phyloP scores from a whole-genome alignment of 129 eudicot species.

The Pseudognaphalium luteoalbum region DNA sequence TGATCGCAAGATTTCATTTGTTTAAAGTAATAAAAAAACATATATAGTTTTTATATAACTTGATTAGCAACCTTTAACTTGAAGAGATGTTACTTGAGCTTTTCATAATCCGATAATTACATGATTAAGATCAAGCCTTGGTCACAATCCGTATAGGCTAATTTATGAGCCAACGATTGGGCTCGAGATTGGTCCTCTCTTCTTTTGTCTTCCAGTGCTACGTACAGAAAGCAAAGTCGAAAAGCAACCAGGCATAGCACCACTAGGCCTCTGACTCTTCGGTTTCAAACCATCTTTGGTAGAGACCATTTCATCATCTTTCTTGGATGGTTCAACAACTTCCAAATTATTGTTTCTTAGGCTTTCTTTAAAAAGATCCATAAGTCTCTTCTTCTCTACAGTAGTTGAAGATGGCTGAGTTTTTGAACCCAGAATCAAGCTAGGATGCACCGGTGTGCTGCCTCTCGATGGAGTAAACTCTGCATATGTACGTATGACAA shows the following conservation, averaged over 20 bases:
- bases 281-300: slow-evolving; percentile 19
- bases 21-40: neutral
- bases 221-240: slow-evolving; percentile 38
- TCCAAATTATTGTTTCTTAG: slow-evolving; percentile 19
- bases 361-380: slow-evolving; percentile 60
- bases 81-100: slow-evolving; percentile 11
- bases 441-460: slow-evolving; percentile 60
- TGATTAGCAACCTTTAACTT: neutral
- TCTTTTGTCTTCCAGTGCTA: slow-evolving; percentile 49
- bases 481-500: neutral
- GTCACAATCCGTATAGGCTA: neutral
- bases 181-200: slow-evolving; percentile 9
- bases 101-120: slow-evolving; percentile 4
- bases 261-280: slow-evolving; percentile 16
- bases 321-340: slow-evolving; percentile 15
- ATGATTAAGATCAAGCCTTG: neutral
- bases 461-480: slow-evolving; percentile 68
- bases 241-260: slow-evolving; percentile 40
- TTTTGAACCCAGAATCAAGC: slow-evolving; percentile 23
- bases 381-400: slow-evolving; percentile 41
- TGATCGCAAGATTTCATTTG: neutral
- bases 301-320: slow-evolving; percentile 18
- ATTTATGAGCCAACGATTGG: slow-evolving; percentile 10
- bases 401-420: slow-evolving; percentile 39
- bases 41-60: neutral